Evolutionary conservation across 441 rosid species (phyloP).

Genomic region (Raphanus hybrid): DNA sequence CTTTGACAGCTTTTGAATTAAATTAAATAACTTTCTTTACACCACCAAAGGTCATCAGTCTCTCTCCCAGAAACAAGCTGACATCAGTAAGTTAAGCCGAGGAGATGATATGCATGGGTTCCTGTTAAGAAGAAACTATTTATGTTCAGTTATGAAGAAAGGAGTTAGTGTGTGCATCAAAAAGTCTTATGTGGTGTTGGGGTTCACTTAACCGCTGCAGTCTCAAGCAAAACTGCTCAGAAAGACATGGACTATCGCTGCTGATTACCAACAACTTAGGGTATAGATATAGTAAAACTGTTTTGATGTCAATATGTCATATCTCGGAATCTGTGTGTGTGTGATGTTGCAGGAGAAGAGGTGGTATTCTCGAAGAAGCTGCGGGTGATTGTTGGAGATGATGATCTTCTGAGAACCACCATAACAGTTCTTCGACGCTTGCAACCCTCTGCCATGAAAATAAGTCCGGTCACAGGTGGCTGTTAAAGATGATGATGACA

Average conservation of each 20-base stretch:
- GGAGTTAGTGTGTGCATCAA: no score
- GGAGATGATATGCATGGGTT: no score
- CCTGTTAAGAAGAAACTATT: no score
- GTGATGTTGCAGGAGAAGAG: slow-evolving; percentile 57
- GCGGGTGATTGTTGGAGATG: slow-evolving; percentile 70
- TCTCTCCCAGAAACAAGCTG: no score
- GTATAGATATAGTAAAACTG: slow-evolving; percentile 46
- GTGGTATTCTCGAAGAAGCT: slow-evolving; percentile 57
- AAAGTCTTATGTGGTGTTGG: no score
- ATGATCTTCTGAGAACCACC: slow-evolving; percentile 69
- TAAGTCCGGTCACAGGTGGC: no score
- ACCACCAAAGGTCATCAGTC: no score
- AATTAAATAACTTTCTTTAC: no score
- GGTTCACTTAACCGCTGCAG: slow-evolving; percentile 39
- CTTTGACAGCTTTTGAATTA: no score
- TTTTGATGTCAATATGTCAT: not conserved
- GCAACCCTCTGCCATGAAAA: slow-evolving; percentile 17
- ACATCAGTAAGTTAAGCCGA: no score
- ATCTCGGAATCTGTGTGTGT: not conserved
- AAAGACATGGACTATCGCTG: slow-evolving; percentile 64
- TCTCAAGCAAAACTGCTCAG: slow-evolving; percentile 62
- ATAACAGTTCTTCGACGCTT: slow-evolving; percentile 62
- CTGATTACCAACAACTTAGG: slow-evolving; percentile 64
- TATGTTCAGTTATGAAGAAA: no score
- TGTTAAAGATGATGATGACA: no score